Evolutionary conservation across 116 monocot genomes (phyloP), one percentile per base, ranked within the genome.

Genomic region (Trichopus zeylanicus): DNA sequence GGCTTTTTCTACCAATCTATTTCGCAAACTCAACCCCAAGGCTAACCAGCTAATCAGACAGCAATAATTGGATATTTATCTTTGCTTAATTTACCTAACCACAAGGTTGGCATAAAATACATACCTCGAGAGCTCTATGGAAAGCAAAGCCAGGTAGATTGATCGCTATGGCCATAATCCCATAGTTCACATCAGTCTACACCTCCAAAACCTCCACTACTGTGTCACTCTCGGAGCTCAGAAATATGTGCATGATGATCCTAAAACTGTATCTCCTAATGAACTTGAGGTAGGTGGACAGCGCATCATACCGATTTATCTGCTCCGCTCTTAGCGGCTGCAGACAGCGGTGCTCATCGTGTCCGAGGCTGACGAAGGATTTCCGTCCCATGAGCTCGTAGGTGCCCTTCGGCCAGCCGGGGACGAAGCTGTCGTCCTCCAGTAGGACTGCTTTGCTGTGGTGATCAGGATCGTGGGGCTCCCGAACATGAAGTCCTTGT

Each of bases 401-500:
- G 31, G 99, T 78, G 19, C 92, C 65, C 29, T 71, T 81, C 1
- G 99, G 99, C 99, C 99, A 99, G 1, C 99, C 99, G 3, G 80
- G 73, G 9, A 78, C 63, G 60, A 99, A 92, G 35, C 49, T 60
- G 46, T 88, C 83, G 33, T 91, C 87, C 46, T 92, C 86, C 91
- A 99, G 85, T 31, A 99, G 59, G 4, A 85, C 70, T 55, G 67
- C 70, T 55, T 80, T 84, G 76, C 82, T 31, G 53, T 72, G 8
- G 88, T 88, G 21, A 81, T 53, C 55, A 91, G 29, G 28, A 99
- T 77, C 18, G 92, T 85, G 22, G 99, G 99, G 68, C 81, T 78
- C n/a, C 92, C 88, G 55, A 92, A 99, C 99, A 99, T 99, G 70
- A 83, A 92, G 13, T 80, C 69, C 38, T 83, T 83, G 81, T 99